phyloP scores from a whole-genome alignment of 2,329 filamentous ascomycete species.

The Daldinia eschscholtzii region DNA sequence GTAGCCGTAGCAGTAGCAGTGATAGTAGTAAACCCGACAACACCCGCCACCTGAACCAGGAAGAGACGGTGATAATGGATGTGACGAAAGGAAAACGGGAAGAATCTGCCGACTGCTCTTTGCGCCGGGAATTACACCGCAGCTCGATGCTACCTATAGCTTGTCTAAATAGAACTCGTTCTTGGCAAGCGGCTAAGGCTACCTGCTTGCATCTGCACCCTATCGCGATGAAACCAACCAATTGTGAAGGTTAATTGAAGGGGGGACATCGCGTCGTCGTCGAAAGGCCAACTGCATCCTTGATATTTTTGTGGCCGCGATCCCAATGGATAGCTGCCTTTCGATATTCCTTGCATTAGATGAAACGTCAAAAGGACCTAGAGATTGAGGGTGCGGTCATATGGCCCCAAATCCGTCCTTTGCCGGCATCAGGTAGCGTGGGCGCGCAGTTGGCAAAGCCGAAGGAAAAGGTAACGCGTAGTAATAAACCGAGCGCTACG shows the following conservation, averaged over 20 bases:
- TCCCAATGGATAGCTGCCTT: constrained; percentile 31
- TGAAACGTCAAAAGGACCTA: constrained; percentile 43
- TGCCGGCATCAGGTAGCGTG: constrained; percentile 36
- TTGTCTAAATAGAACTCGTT: constrained; percentile 30
- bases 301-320: constrained; percentile 29
- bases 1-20: background rate
- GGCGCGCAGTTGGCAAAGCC: constrained; percentile 31
- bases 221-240: constrained; percentile 37
- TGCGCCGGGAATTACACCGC: constrained; percentile 44
- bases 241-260: constrained; percentile 17
- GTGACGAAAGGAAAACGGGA: constrained; percentile 32
- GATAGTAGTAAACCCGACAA: constrained; percentile 4
- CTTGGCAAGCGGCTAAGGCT: constrained; percentile 43
- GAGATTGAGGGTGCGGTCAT: constrained; percentile 40
- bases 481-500: constrained; percentile 38
- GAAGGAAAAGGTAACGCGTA: constrained; percentile 19
- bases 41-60: constrained; percentile 14
- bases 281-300: constrained; percentile 39
- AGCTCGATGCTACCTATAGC: constrained; percentile 32
- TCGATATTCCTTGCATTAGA: constrained; percentile 41
- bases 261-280: constrained; percentile 22
- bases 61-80: constrained; percentile 33
- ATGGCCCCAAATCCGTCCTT: constrained; percentile 35
- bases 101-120: constrained; percentile 39
- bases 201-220: constrained; percentile 40